Evolutionary conservation across 2,329 filamentous ascomycete genomes (phyloP).

Genomic region (Trematosphaeria pertusa): DNA sequence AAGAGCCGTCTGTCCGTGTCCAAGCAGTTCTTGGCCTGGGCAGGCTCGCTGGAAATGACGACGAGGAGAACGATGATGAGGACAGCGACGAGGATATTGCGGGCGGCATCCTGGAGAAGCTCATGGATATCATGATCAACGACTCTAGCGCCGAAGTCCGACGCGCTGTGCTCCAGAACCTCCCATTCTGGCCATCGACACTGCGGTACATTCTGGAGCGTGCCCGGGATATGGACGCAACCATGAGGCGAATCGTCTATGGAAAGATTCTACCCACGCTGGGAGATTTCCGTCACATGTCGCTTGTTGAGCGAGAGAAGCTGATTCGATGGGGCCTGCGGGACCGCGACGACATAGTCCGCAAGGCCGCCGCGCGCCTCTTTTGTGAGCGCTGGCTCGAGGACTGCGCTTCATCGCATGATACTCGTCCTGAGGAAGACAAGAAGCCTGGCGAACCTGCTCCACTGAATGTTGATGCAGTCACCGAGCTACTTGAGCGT

Average conservation of each 20-base stretch:
- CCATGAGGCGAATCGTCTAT: conserved; percentile 85
- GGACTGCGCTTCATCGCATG: conserved; percentile 77
- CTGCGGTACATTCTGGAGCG: conserved; percentile 88
- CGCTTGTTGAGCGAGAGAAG: conserved; percentile 93
- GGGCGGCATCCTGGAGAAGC: conserved; percentile 77
- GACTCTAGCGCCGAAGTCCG: conserved; percentile 94
- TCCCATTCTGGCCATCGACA: conserved; percentile 84
- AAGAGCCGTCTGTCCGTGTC: conserved; percentile 88
- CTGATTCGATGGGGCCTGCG: conserved; percentile 92
- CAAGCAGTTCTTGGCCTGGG: conserved; percentile 93
- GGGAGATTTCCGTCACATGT: conserved; percentile 93
- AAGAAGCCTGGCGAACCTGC: conserved; percentile 53
- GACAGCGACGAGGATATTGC: conserved; percentile 72
- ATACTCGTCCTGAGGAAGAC: conserved; percentile 64
- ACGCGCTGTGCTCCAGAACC: conserved; percentile 83
- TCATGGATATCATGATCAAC: conserved; percentile 88
- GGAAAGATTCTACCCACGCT: conserved; percentile 84
- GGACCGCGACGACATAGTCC: conserved; percentile 91
- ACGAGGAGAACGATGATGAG: conserved; percentile 68
- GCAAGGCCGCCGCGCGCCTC: conserved; percentile 86
- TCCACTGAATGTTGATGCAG: conserved; percentile 71
- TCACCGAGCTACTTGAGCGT: conserved; percentile 89
- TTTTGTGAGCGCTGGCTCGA: conserved; percentile 99
- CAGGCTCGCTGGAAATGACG: conserved; percentile 74
- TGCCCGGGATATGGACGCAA: conserved; percentile 85